phyloP scores from a whole-genome alignment of 768 basidiomycete genomes.

The Rhodotorula toruloides region DNA sequence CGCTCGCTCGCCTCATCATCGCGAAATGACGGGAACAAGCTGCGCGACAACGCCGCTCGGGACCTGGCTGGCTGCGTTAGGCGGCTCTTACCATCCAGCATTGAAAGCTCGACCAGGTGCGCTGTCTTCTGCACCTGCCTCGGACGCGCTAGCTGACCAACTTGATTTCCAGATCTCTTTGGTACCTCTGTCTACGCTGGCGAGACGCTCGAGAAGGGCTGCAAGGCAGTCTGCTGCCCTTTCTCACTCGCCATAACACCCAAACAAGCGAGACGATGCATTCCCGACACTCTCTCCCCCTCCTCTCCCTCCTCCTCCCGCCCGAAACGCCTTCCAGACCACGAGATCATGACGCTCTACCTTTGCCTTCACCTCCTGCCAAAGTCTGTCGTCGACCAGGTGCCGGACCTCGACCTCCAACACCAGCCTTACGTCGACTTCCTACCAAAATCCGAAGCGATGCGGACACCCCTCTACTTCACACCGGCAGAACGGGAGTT shows the following conservation, averaged over 20 bases:
- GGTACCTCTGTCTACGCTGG: constrained; percentile 44
- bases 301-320: constrained; percentile 23
- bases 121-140: too few relatives aligned
- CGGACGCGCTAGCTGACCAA: neutral
- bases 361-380: constrained; percentile 44
- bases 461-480: constrained; percentile 73
- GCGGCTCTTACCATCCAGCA: too few relatives aligned
- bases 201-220: constrained; percentile 31
- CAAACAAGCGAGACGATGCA: constrained; percentile 31
- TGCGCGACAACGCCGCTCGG: too few relatives aligned
- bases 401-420: constrained; percentile 31
- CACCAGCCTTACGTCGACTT: constrained; percentile 60
- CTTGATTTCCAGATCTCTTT: constrained; percentile 15
- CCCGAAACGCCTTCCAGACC: constrained; percentile 20
- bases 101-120: too few relatives aligned
- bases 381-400: too few relatives aligned
- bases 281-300: constrained; percentile 15
- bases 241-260: constrained; percentile 47
- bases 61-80: too few relatives aligned
- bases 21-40: too few relatives aligned
- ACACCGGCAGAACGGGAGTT: constrained; percentile 58
- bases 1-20: too few relatives aligned
- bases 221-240: constrained; percentile 45
- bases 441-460: constrained; percentile 57
- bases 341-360: constrained; percentile 44